These are phyloP conservation scores for Dactylorhiza incarnata DNA, from an alignment of 106 monocot species.

Conservation along the genomic window DNA sequence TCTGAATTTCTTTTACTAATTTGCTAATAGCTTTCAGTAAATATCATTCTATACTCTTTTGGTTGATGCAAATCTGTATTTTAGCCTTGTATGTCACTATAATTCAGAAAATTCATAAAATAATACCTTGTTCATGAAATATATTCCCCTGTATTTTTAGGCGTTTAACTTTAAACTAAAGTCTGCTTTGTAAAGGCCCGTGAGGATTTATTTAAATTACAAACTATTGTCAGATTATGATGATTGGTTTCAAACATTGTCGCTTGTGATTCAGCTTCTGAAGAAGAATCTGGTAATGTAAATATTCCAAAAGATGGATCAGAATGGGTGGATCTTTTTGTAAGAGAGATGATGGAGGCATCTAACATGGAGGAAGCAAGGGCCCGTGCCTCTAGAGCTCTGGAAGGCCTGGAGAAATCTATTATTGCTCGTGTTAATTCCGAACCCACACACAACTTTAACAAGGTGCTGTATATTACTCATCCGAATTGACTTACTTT, in stretches of 20 bases:
- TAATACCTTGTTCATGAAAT: neutral
- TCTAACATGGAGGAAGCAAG: conserved; percentile 67
- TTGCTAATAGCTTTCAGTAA: too few species aligned
- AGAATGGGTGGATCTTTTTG: conserved; percentile 89
- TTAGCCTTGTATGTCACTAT: too few species aligned
- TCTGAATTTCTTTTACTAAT: too few species aligned
- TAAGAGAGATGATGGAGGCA: conserved; percentile 75
- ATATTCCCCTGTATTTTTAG: neutral
- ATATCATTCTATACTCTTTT: too few species aligned
- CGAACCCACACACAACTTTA: conserved; percentile 37
- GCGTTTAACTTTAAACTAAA: neutral
- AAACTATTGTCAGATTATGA: neutral
- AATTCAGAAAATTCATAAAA: too few species aligned
- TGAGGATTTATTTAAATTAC: neutral
- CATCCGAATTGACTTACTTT: neutral
- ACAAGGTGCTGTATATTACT: conserved; percentile 37
- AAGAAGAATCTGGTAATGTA: neutral
- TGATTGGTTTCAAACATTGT: neutral
- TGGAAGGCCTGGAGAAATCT: conserved; percentile 67
- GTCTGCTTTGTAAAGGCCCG: neutral
- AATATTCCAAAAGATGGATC: conserved; percentile 27
- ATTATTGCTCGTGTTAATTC: conserved; percentile 28
- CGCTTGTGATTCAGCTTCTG: conserved; percentile 4
- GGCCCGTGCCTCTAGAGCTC: conserved; percentile 52
- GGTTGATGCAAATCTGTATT: too few species aligned